phyloP scores from a whole-genome alignment of 2,329 filamentous ascomycete species.

The Tolypocladium album region DNA sequence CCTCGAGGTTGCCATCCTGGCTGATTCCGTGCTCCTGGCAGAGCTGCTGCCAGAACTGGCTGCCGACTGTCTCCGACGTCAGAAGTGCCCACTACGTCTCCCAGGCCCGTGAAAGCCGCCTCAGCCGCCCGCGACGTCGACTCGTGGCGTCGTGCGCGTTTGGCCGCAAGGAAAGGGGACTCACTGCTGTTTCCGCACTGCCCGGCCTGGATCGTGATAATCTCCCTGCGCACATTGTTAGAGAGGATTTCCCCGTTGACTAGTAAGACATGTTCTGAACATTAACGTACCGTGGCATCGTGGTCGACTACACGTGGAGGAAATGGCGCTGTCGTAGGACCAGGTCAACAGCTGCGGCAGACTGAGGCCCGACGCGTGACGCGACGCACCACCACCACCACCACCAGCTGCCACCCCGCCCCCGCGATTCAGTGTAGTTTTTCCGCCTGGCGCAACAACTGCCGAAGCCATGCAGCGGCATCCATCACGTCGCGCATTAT shows the following conservation, averaged over 20 bases:
- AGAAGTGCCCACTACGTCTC: neutral
- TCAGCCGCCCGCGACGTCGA: neutral
- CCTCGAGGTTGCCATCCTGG: constrained; percentile 91
- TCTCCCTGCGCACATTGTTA: constrained; percentile 57
- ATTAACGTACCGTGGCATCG: constrained; percentile 15
- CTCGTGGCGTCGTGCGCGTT: neutral
- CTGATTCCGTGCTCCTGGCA: constrained; percentile 98
- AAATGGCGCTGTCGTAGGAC: neutral
- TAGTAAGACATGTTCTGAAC: neutral
- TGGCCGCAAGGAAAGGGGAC: constrained; percentile 26
- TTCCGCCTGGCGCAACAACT: neutral
- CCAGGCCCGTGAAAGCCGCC: neutral
- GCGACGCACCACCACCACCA: neutral
- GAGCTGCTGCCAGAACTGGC: constrained; percentile 97
- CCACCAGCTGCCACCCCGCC: constrained; percentile 3
- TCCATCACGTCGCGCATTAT: neutral
- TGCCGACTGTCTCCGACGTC: constrained; percentile 57
- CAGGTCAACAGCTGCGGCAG: neutral
- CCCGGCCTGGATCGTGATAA: constrained; percentile 97
- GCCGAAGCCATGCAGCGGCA: neutral
- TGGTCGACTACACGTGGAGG: constrained; percentile 2
- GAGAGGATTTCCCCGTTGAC: constrained; percentile 7
- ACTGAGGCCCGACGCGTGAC: constrained; percentile 3
- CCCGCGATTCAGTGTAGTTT: constrained; percentile 4
- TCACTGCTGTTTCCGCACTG: constrained; percentile 98